phyloP scores from a whole-genome alignment of 805 yeast genomes.

The Saturnispora halmiae region DNA sequence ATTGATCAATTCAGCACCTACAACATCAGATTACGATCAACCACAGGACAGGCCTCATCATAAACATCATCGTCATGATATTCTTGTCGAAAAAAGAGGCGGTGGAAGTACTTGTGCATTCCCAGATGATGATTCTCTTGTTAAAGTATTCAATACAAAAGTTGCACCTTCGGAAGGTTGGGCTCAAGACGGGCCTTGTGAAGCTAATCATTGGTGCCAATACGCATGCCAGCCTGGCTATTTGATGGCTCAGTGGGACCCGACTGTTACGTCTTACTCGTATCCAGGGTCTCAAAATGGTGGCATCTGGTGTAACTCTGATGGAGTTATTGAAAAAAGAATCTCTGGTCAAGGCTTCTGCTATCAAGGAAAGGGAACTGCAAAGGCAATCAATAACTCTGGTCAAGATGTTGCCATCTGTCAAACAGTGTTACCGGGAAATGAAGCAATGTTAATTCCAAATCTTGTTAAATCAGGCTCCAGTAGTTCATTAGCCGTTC shows the following conservation, averaged over 20 bases:
- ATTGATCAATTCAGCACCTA: not conserved
- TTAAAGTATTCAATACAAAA: conserved; percentile 45
- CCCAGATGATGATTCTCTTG: conserved; percentile 61
- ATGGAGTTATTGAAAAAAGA: conserved; percentile 61
- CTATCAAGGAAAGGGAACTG: conserved; percentile 68
- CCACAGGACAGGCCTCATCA: conserved; percentile 10
- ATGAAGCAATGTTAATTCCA: conserved; percentile 91
- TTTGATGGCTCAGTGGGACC: conserved; percentile 85
- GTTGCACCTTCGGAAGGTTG: conserved; percentile 63
- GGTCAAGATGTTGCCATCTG: conserved; percentile 66
- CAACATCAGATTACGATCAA: not conserved
- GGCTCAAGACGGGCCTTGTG: conserved; percentile 75
- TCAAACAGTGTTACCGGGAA: conserved; percentile 90
- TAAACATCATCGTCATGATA: conserved; percentile 11
- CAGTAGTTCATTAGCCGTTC: conserved; percentile 63
- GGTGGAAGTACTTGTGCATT: conserved; percentile 41
- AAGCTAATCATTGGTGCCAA: conserved; percentile 77
- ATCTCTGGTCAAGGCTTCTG: conserved; percentile 53
- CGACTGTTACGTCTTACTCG: conserved; percentile 56
- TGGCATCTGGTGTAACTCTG: conserved; percentile 66
- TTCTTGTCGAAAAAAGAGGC: conserved; percentile 1
- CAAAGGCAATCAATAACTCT: conserved; percentile 46
- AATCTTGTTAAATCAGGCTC: conserved; percentile 49
- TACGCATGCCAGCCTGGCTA: conserved; percentile 89
- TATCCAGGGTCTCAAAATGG: conserved; percentile 78